A percentile compares a stretch with the other conserved stretches of the same genome.
phyloP scores from a whole-genome alignment of 306 rosid species.

The Quercus cerris region DNA sequence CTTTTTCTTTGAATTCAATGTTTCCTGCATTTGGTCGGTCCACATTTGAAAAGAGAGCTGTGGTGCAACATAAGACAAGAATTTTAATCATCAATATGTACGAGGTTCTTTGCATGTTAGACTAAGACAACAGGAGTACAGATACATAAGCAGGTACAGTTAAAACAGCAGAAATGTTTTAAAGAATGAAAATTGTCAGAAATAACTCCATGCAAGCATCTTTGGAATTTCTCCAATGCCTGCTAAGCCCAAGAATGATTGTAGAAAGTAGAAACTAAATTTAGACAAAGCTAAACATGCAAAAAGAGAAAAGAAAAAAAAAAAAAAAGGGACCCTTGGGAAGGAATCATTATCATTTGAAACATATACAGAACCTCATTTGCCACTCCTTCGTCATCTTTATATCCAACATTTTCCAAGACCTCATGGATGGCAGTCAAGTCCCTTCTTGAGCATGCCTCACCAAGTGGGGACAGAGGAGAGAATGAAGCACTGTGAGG shows the following conservation, averaged over 20 bases:
- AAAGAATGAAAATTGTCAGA: neutral
- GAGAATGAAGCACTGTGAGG: constrained; percentile 49
- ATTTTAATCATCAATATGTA: constrained; percentile 1
- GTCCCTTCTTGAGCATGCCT: constrained; percentile 81
- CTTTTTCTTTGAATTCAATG: constrained; percentile 66
- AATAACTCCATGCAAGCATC: neutral
- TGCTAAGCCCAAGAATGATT: neutral
- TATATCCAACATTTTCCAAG: constrained; percentile 64
- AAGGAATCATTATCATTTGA: constrained; percentile 2
- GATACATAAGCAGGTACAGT: neutral
- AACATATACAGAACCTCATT: constrained; percentile 54
- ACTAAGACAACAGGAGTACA: constrained; percentile 2
- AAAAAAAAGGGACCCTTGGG: neutral
- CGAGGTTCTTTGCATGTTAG: neutral
- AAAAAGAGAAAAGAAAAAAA: neutral
- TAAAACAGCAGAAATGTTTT: neutral
- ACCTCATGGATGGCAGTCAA: constrained; percentile 78
- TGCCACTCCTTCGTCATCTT: constrained; percentile 74
- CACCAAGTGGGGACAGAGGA: constrained; percentile 68
- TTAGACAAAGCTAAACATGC: neutral
- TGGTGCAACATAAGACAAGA: constrained; percentile 11
- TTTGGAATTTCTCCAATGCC: neutral
- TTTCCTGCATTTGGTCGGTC: constrained; percentile 82
- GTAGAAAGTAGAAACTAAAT: neutral
- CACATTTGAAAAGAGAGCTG: constrained; percentile 89